Base-by-base conservation (phyloP, 305 asterid genomes). In the Stenogyne calaminthoides region DNA sequence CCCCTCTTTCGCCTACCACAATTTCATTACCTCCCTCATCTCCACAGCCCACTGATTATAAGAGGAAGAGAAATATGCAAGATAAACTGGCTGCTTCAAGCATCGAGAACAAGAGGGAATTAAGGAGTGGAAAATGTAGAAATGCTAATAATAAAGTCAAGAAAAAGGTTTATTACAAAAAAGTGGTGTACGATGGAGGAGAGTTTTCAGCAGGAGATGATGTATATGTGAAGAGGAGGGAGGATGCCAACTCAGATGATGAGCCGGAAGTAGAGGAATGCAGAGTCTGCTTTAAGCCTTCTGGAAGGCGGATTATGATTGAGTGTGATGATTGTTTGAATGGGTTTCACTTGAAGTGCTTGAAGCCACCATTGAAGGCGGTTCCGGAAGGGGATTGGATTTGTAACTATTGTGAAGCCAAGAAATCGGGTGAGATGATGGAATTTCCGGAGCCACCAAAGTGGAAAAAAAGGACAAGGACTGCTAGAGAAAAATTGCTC, bases 331-430 rank as follows among this genome's bases (percentile, higher is more conserved):
- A 90, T 68, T 95, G 99, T 74, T 87, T 95, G 84, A 92, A 89
- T 81, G 99, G 99, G 36, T 92, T 89, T 84, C 99, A 95, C 81
- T 82, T 92, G 81, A 90, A 84, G 78, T 95, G 97, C 73, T 77
- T 92, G 83, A 90, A 64, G 71, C 99, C 98, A 0, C 98, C 98
- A 0, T 65, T 90, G 62, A 88, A 70, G 77, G 87, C 76, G 70
- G 92, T 95, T 80, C 99, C 97, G 0, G 96, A 88, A 67, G 99
- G 97, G n/a, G 95, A 92, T 76, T 95, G 99, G 99, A 75, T 83
- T 70, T 92, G 98, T 73, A 81, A 75, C 42, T 95, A 84, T 52
- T 95, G 99, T 34, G 87, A 70, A 69, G 81, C 88, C 0, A 89
- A 77, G n/a, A 94, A 85, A 63, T 56, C 72, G 4, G 91, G 96